Evolutionary conservation across 768 basidiomycete species (phyloP).

Genomic region (Termitomyces sp.): DNA sequence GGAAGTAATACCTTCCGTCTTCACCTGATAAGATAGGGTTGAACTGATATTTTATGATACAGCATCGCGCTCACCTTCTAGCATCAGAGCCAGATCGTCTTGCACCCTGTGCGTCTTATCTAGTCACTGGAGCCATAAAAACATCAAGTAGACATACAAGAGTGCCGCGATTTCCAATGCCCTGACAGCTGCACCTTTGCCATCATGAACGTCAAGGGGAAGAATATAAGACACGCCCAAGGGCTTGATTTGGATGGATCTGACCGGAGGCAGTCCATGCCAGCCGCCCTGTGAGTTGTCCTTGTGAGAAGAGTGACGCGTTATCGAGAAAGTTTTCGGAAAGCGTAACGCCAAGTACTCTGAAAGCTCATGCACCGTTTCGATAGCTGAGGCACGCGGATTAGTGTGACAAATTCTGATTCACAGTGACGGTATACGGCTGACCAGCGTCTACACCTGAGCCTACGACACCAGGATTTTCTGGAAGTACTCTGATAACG

Average conservation of each 20-base stretch:
- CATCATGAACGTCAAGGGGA: conserved; percentile 30
- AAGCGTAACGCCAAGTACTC: conserved; percentile 63
- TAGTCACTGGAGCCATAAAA: background rate
- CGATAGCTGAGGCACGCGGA: conserved; percentile 37
- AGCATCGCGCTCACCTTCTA: conserved; percentile 38
- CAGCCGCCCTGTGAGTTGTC: conserved; percentile 27
- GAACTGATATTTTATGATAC: conserved; percentile 1
- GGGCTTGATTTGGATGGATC: conserved; percentile 45
- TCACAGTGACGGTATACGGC: conserved; percentile 1
- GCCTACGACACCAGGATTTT: conserved; percentile 33
- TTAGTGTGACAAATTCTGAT: background rate
- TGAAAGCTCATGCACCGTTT: conserved; percentile 62
- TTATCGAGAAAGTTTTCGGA: conserved; percentile 48
- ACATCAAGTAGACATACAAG: conserved; percentile 38
- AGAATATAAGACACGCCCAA: conserved; percentile 44
- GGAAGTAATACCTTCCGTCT: conserved; percentile 71
- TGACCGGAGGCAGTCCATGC: conserved; percentile 43
- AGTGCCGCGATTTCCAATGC: conserved; percentile 60
- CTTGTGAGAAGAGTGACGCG: conserved; percentile 28
- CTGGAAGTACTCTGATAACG: conserved; percentile 43
- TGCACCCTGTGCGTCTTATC: conserved; percentile 32
- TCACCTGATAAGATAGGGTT: conserved; percentile 28
- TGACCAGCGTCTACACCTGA: conserved; percentile 34
- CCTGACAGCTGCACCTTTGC: conserved; percentile 33
- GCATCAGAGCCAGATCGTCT: conserved; percentile 55